Evolutionary conservation across 768 basidiomycete species (phyloP).

Genomic region (Sarcomyxa edulis): DNA sequence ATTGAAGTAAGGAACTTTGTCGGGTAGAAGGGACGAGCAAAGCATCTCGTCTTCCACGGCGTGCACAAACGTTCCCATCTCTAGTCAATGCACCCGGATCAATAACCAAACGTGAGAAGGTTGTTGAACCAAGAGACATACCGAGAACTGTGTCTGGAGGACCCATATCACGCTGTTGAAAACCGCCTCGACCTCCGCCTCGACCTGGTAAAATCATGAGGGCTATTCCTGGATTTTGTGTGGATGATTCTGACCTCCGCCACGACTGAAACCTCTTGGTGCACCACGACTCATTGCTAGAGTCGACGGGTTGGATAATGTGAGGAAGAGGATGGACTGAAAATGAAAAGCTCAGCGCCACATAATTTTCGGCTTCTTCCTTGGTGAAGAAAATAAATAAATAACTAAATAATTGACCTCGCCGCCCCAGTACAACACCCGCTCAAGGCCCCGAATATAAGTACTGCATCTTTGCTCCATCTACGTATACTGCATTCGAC

Average conservation of each 20-base stretch:
- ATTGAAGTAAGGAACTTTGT: slow-evolving; percentile 98
- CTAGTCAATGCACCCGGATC: slow-evolving; percentile 33
- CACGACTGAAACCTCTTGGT: slow-evolving; percentile 48
- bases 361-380: no score
- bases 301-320: no score
- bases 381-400: no score
- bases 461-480: no score
- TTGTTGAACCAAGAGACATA: no score
- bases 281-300: slow-evolving; percentile 58
- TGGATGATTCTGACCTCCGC: slow-evolving; percentile 34
- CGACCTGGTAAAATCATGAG: slow-evolving; percentile 39
- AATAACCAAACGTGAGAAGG: not conserved
- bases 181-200: slow-evolving; percentile 67
- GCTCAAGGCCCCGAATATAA: no score
- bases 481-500: no score
- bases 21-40: slow-evolving; percentile 75
- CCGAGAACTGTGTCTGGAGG: slow-evolving; percentile 80
- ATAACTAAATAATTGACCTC: no score
- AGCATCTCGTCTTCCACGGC: slow-evolving; percentile 99
- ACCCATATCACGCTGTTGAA: slow-evolving; percentile 65
- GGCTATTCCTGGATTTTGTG: not conserved
- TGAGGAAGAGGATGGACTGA: no score
- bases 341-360: no score
- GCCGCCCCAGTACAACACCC: no score
- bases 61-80: slow-evolving; percentile 90